phyloP scores from a whole-genome alignment of 2,329 filamentous ascomycete species.

The Pseudohalonectria lignicola region DNA sequence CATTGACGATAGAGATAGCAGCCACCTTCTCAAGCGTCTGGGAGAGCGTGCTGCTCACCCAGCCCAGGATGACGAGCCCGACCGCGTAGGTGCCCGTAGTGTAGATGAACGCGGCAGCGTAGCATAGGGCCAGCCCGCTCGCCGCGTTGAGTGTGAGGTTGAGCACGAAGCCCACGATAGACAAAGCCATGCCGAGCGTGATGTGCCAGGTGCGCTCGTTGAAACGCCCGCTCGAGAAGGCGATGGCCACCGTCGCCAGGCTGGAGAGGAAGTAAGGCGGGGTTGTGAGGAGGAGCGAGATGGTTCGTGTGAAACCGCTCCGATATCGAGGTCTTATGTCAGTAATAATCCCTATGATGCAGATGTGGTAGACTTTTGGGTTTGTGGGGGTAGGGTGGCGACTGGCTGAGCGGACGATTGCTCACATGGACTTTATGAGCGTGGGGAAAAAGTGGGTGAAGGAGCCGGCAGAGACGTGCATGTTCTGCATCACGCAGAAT shows the following conservation, averaged over 20 bases:
- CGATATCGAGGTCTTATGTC: too few relatives aligned
- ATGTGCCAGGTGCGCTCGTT: conserved; percentile 49
- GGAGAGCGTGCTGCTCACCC: conserved; percentile 61
- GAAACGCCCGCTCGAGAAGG: conserved; percentile 53
- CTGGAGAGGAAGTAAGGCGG: conserved; percentile 62
- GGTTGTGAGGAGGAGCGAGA: conserved; percentile 39
- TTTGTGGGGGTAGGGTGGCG: too few relatives aligned
- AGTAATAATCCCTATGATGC: too few relatives aligned
- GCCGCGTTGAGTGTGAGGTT: neutral
- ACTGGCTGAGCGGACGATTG: too few relatives aligned
- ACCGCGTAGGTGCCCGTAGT: conserved; percentile 45
- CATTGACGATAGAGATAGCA: conserved; percentile 50
- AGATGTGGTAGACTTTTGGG: too few relatives aligned
- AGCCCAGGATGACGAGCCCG: conserved; percentile 59
- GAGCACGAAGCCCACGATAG: conserved; percentile 29
- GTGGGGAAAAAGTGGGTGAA: conserved; percentile 63
- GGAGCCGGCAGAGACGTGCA: conserved; percentile 33
- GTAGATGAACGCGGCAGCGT: conserved; percentile 34
- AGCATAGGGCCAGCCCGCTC: conserved; percentile 25
- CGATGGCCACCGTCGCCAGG: conserved; percentile 46
- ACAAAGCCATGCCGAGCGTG: conserved; percentile 46
- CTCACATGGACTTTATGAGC: too few relatives aligned
- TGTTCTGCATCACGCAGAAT: conserved; percentile 5
- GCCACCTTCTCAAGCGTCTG: conserved; percentile 50
- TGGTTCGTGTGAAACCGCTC: neutral